Base-by-base conservation (phyloP, 768 basidiomycete genomes). In the Lactarius tabidus region DNA sequence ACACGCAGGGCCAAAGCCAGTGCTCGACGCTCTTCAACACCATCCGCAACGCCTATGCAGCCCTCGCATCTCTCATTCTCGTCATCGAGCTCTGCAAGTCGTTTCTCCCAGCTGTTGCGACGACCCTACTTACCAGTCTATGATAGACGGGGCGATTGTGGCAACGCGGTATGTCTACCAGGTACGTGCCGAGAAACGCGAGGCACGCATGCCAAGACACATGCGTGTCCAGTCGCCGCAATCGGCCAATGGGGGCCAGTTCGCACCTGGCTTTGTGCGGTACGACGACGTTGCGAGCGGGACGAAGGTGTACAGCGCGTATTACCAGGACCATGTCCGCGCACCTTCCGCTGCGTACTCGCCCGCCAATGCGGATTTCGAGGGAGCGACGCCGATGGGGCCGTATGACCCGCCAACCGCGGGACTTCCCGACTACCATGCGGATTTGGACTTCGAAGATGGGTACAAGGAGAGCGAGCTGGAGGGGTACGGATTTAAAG, bases 51-150 rank as follows among this genome's bases (percentile, higher is more conserved):
- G 74, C 85, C 14, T 84, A 82, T 68, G 75, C 80, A 58, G 80
- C 72, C 31, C 72, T 85, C 39, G 80, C 82, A 0, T 70, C 73
- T 3, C 48, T 77, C 33, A 73, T 88, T 26, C 71, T 89, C 43
- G 55, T 83, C 29, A 71, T 83, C 48, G 86, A 88, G 70, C 64
- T 86, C 23, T 88, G 87, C 88, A 70, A 70, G 87, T 78, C 15
- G 28, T 51, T 14, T 8, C 6, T 31, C 6, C 26, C 9, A n/a
- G n/a, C 33, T 33, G 4, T 4, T 33, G 33, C 33, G 8, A 0
- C n/a, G 23, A 15, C 31, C 26, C 52, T 14, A 26, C 41, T 41
- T 51, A 52, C 18, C 29, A 8, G n/a, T 6, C 1, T 10, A 28
- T 10, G 12, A n/a, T 38, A 71, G 71, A 71, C 17, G 54, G 63